phyloP scores from a whole-genome alignment of 805 yeast genomes.

The Candida coquimbonensis region DNA sequence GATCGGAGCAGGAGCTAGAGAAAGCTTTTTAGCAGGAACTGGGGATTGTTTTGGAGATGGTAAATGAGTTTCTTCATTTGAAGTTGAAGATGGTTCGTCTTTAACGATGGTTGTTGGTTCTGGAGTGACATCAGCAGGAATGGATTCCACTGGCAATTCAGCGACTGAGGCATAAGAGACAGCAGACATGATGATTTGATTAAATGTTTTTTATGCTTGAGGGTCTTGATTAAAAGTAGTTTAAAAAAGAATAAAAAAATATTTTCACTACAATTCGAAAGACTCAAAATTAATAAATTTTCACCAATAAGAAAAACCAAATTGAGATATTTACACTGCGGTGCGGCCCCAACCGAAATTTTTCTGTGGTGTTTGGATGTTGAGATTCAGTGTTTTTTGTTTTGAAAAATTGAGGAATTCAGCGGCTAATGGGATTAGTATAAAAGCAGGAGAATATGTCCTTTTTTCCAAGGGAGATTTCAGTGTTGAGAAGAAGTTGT shows the following conservation, averaged over 20 bases:
- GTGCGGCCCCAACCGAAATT: background rate
- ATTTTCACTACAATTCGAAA: background rate
- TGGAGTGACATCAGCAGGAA: conserved; percentile 17
- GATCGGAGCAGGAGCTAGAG: conserved; percentile 57
- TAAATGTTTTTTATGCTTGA: background rate
- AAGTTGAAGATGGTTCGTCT: background rate
- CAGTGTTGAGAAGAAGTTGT: too few relatives aligned
- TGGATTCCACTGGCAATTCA: conserved; percentile 14
- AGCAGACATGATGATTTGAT: conserved; percentile 1
- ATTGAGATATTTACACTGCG: background rate
- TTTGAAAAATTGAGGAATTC: too few relatives aligned
- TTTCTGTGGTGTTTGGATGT: background rate
- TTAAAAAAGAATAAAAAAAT: background rate
- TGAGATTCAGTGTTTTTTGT: too few relatives aligned
- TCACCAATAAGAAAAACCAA: background rate
- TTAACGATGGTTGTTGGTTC: conserved; percentile 8
- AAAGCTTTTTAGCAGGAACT: conserved; percentile 19
- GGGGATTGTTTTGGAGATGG: conserved; percentile 25
- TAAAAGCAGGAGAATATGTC: too few relatives aligned
- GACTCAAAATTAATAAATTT: background rate
- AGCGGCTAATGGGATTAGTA: too few relatives aligned
- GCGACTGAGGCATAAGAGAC: conserved; percentile 24
- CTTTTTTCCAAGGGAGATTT: too few relatives aligned
- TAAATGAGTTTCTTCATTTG: conserved; percentile 11
- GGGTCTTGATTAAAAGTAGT: background rate